phyloP scores from a whole-genome alignment of 169 alveolate genomes.

The Babesia bigemina region DNA sequence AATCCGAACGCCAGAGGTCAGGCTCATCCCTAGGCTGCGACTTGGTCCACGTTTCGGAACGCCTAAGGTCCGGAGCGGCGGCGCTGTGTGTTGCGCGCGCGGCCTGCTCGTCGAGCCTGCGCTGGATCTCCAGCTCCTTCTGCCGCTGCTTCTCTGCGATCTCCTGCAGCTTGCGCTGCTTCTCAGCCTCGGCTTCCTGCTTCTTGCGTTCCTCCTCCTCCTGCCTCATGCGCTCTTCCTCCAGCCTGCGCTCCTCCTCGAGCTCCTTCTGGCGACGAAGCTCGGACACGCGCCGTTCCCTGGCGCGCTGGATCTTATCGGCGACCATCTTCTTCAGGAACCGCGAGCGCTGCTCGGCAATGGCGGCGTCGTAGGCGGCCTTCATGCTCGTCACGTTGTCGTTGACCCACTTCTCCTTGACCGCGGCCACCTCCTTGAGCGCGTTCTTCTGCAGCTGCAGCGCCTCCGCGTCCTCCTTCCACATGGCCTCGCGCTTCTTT shows the following conservation, averaged over 20 bases:
- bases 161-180: slow-evolving; percentile 52
- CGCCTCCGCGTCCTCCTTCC: slow-evolving; percentile 72
- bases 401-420: slow-evolving; percentile 72
- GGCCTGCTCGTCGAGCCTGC: slow-evolving; percentile 38
- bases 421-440: slow-evolving; percentile 63
- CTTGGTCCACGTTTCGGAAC: slow-evolving; percentile 13
- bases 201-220: slow-evolving; percentile 71
- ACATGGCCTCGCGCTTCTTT: slow-evolving; percentile 73
- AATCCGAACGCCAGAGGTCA: slow-evolving; percentile 11
- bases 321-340: slow-evolving; percentile 18
- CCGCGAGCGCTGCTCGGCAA: slow-evolving; percentile 41
- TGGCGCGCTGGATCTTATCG: slow-evolving; percentile 81
- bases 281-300: slow-evolving; percentile 75
- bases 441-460: slow-evolving; percentile 68
- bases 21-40: slow-evolving; percentile 7
- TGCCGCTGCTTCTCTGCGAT: slow-evolving; percentile 67
- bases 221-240: slow-evolving; percentile 74
- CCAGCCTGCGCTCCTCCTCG: slow-evolving; percentile 79
- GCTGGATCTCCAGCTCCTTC: slow-evolving; percentile 57
- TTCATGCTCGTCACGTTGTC: slow-evolving; percentile 23
- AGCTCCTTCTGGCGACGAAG: slow-evolving; percentile 67
- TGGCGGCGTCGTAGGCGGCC: slow-evolving; percentile 26
- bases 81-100: slow-evolving; percentile 19
- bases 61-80: slow-evolving; percentile 9
- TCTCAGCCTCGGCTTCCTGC: slow-evolving; percentile 70